Conservation (phyloP, 2,329 filamentous ascomycete genomes). For the Cercospora canescens region DNA sequence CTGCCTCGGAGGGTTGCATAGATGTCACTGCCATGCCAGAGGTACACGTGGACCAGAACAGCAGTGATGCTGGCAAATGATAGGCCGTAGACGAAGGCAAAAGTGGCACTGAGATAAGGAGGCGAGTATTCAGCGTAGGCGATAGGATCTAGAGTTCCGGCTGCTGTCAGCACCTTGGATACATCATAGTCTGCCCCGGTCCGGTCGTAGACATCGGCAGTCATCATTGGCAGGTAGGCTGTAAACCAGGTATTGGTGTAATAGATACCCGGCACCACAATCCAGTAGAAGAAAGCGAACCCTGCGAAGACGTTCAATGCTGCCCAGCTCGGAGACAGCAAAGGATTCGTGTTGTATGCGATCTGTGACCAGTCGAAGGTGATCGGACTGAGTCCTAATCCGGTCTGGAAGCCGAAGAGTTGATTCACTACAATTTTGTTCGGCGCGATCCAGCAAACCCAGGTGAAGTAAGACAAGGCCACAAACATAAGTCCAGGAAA, state of each 20-base stretch:
- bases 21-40: slow-evolving; percentile 41
- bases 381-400: slow-evolving; percentile 76
- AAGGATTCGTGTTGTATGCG: slow-evolving; percentile 77
- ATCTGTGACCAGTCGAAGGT: slow-evolving; percentile 93
- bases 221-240: slow-evolving; percentile 84
- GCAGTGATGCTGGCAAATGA: slow-evolving; percentile 41
- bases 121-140: slow-evolving; percentile 45
- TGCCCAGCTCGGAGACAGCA: slow-evolving; percentile 41
- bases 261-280: slow-evolving; percentile 46
- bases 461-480: slow-evolving; percentile 84
- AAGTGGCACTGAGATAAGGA: slow-evolving; percentile 40
- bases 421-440: slow-evolving; percentile 85
- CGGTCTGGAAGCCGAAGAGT: slow-evolving; percentile 75
- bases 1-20: slow-evolving; percentile 29
- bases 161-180: slow-evolving; percentile 66
- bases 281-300: slow-evolving; percentile 45
- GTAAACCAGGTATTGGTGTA: slow-evolving; percentile 66
- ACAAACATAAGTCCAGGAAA: slow-evolving; percentile 79
- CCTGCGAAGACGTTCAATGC: slow-evolving; percentile 45
- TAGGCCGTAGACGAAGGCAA: slow-evolving; percentile 41
- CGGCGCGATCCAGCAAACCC: slow-evolving; percentile 85
- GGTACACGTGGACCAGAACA: slow-evolving; percentile 37
- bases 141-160: slow-evolving; percentile 26
- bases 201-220: slow-evolving; percentile 83
- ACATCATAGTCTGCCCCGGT: slow-evolving; percentile 79